Conservation (phyloP, 495 filamentous ascomycete species). For the Penicillium flavigenum region DNA sequence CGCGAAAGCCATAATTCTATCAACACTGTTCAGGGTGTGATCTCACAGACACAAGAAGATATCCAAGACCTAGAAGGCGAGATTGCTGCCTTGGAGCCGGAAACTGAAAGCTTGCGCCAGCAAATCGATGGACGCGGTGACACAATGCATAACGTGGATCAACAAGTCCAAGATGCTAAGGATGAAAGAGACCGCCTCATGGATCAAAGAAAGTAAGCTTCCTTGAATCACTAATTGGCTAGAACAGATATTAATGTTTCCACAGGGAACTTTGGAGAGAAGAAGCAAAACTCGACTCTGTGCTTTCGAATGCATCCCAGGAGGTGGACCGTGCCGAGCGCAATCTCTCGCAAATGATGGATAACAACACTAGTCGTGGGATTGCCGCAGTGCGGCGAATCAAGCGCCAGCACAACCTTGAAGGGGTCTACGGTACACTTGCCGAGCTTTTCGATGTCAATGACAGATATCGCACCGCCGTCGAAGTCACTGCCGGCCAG, state of each 20-base stretch:
- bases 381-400: constrained; percentile 77
- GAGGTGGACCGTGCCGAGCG: constrained; percentile 76
- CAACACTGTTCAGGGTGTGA: constrained; percentile 75
- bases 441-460: constrained; percentile 85
- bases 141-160: constrained; percentile 64
- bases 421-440: constrained; percentile 89
- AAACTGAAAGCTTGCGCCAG: constrained; percentile 66
- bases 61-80: constrained; percentile 70
- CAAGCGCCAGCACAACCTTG: constrained; percentile 70
- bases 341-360: constrained; percentile 80
- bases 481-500: constrained; percentile 88
- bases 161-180: constrained; percentile 74
- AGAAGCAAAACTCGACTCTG: constrained; percentile 78
- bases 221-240: background rate
- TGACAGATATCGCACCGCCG: constrained; percentile 83
- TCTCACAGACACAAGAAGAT: constrained; percentile 80
- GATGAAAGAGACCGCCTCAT: constrained; percentile 75
- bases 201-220: constrained; percentile 77
- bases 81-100: constrained; percentile 68
- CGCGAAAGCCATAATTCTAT: constrained; percentile 74
- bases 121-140: constrained; percentile 76
- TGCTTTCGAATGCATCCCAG: constrained; percentile 67
- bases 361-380: constrained; percentile 78
- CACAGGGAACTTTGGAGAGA: constrained; percentile 75
- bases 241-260: constrained; percentile 15